Conservation (phyloP, 2,329 filamentous ascomycete genomes). For the Orbilia quercus region DNA sequence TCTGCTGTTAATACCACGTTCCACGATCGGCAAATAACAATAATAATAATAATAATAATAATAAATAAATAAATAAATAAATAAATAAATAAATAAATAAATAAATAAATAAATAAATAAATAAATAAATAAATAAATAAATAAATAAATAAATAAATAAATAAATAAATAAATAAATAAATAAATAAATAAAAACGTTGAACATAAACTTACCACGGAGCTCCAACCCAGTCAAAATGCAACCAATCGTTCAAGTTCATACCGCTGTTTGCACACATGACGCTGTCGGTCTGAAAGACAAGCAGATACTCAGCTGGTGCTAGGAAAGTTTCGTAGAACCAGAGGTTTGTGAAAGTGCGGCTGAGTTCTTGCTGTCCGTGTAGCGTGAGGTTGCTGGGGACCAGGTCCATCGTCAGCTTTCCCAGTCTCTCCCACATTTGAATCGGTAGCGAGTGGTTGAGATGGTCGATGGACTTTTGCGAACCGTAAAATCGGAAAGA, state of each 20-base stretch:
- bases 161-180: background rate
- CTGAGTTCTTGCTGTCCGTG: constrained; percentile 68
- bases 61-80: too few relatives aligned
- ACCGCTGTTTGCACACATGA: constrained; percentile 69
- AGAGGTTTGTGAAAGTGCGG: constrained; percentile 68
- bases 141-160: too few relatives aligned
- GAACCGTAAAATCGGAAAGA: constrained; percentile 64
- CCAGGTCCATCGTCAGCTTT: constrained; percentile 65
- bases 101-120: too few relatives aligned
- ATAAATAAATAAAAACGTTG: background rate
- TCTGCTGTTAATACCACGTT: background rate
- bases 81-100: too few relatives aligned
- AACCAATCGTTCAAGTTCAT: constrained; percentile 67
- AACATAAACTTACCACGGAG: constrained; percentile 64
- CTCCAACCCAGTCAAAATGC: constrained; percentile 69
- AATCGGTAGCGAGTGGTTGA: constrained; percentile 57
- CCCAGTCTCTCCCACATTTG: constrained; percentile 56
- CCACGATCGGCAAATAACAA: too few relatives aligned
- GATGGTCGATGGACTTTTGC: constrained; percentile 45
- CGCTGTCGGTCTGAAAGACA: constrained; percentile 70
- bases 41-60: too few relatives aligned
- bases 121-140: too few relatives aligned
- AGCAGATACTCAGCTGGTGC: constrained; percentile 62
- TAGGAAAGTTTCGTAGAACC: constrained; percentile 65
- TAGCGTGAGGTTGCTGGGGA: constrained; percentile 69